These are phyloP conservation scores for Parafenestella ontariensis DNA, from an alignment of 2,329 filamentous ascomycete genomes.

Conservation along the genomic window DNA sequence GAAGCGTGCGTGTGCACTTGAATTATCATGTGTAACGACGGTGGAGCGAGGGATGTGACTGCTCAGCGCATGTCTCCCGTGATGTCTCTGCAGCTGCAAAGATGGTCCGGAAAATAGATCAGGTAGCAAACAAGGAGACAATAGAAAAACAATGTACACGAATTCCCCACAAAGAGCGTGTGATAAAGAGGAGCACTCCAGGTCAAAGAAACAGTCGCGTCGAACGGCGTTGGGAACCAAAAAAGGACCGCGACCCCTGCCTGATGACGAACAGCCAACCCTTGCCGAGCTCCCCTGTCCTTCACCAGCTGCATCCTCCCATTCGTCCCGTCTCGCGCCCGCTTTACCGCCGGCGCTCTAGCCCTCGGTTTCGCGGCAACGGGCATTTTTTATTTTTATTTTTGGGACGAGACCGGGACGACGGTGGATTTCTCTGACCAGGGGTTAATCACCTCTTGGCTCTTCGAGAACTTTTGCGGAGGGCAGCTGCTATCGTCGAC, in stretches of 20 bases:
- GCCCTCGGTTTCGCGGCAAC: conserved; percentile 1
- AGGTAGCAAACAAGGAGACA: not conserved
- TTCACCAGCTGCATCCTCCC: not conserved
- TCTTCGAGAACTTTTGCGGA: conserved; percentile 2
- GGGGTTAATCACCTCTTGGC: not conserved
- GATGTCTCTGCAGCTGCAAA: conserved; percentile 1
- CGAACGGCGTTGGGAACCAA: conserved; percentile 3
- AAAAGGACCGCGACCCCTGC: conserved; percentile 6
- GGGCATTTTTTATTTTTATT: conserved; percentile 7
- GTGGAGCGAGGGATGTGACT: conserved; percentile 2
- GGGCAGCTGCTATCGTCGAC: not conserved
- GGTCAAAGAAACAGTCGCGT: not conserved
- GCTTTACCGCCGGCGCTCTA: conserved; percentile 4
- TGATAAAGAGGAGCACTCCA: not conserved
- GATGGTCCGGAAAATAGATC: not conserved
- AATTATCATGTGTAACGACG: conserved; percentile 8
- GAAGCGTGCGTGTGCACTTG: conserved; percentile 2
- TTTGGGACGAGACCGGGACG: conserved; percentile 1
- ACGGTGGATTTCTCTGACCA: not conserved
- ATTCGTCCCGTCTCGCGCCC: conserved; percentile 10
- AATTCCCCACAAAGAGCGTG: not conserved
- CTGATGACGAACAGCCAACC: conserved; percentile 3
- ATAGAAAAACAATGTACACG: not conserved
- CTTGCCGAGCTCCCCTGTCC: not conserved
- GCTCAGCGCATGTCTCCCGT: conserved; percentile 10